Conservation (phyloP, 371 early-diverging fungal genomes). For the Lichtheimia hyalospora region DNA sequence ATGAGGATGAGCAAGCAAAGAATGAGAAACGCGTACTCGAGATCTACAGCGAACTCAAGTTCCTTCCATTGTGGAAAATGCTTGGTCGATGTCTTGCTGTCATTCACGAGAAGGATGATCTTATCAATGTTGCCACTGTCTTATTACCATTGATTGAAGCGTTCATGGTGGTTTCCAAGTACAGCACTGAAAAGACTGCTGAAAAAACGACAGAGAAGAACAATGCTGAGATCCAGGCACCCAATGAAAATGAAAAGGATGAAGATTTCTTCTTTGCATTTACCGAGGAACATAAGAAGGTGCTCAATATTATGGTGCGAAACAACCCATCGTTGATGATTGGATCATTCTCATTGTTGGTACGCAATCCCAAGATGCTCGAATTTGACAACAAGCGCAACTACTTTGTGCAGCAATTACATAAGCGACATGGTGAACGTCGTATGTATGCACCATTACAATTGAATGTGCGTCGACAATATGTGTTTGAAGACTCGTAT, state of each 20-base stretch:
- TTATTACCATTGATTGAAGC: constrained; percentile 94
- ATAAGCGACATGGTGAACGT: constrained; percentile 71
- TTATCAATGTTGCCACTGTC: constrained; percentile 91
- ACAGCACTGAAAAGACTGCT: constrained; percentile 42
- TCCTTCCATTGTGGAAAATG: constrained; percentile 78
- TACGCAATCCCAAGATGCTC: constrained; percentile 94
- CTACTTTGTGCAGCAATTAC: constrained; percentile 94
- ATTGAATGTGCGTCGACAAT: constrained; percentile 90
- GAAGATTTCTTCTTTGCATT: constrained; percentile 85
- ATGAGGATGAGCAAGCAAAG: constrained; percentile 19
- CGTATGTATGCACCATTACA: constrained; percentile 75
- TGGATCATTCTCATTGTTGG: constrained; percentile 95
- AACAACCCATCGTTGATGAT: constrained; percentile 94
- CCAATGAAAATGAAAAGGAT: constrained; percentile 17
- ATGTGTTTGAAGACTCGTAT: constrained; percentile 97
- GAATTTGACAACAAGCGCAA: constrained; percentile 99
- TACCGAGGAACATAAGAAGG: constrained; percentile 94
- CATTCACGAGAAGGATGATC: constrained; percentile 75
- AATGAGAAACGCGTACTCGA: constrained; percentile 61
- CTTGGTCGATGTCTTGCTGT: constrained; percentile 74
- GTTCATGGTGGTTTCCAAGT: constrained; percentile 94
- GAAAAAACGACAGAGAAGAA: too few species aligned
- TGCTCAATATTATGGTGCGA: constrained; percentile 95
- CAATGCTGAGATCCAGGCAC: too few species aligned
- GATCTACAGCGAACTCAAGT: constrained; percentile 73